Evolutionary conservation across 305 asterid genomes (phyloP).

Genomic region (Andrographis paniculata): DNA sequence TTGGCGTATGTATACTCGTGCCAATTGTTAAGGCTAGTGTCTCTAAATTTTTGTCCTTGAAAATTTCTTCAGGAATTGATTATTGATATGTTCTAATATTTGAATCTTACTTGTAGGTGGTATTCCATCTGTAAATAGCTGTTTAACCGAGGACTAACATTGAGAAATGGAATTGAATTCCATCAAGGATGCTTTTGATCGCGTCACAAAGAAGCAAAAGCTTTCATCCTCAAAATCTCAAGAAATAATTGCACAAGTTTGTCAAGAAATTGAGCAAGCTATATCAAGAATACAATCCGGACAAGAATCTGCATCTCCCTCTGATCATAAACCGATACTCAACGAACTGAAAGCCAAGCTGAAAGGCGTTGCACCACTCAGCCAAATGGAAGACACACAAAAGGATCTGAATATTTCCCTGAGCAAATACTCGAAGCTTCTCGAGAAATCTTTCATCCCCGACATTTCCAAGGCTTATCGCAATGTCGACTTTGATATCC

Average conservation of each 20-base stretch:
- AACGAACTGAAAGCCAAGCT: conserved; percentile 55
- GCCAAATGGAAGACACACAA: conserved; percentile 67
- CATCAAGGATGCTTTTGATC: conserved; percentile 87
- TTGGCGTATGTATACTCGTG: too few species aligned
- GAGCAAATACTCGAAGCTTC: conserved; percentile 76
- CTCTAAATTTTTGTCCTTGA: too few species aligned
- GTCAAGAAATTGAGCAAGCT: conserved; percentile 69
- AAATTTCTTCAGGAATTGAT: too few species aligned
- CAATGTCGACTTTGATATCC: conserved; percentile 60
- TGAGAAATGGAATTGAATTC: conserved; percentile 69
- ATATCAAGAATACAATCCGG: conserved; percentile 48
- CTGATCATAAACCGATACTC: conserved; percentile 44
- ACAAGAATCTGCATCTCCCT: conserved; percentile 32
- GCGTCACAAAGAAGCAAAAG: conserved; percentile 86
- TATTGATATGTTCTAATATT: conserved; percentile 1
- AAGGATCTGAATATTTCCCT: conserved; percentile 71
- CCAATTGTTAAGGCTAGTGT: too few species aligned
- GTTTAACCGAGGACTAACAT: conserved; percentile 19
- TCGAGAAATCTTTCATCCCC: conserved; percentile 73
- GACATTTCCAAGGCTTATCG: conserved; percentile 91
- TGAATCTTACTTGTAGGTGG: conserved; percentile 28
- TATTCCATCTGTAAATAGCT: conserved; percentile 9
- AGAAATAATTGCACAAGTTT: conserved; percentile 64
- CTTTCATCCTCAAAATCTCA: conserved; percentile 67
- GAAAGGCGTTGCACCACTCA: conserved; percentile 63